phyloP scores from a whole-genome alignment of 1,284 basidiomycete genomes.

The Prillingera fragicola region DNA sequence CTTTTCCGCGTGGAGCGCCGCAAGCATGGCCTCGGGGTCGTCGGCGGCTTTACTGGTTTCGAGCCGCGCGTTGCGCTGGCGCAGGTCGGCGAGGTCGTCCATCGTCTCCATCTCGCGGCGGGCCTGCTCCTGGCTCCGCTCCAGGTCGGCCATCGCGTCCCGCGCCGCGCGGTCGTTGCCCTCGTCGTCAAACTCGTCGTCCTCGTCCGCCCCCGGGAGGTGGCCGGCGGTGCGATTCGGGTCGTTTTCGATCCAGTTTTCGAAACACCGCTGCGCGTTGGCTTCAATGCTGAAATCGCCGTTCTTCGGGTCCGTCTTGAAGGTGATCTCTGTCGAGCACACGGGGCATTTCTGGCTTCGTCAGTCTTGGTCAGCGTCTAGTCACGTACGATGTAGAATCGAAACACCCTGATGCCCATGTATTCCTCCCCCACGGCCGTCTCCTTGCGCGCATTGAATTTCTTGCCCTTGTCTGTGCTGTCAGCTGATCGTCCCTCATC shows the following conservation, averaged over 20 bases:
- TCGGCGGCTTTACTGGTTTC: constrained; percentile 64
- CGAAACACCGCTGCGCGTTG: constrained; percentile 89
- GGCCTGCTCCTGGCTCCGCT: constrained; percentile 83
- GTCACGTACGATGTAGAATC: constrained; percentile 48
- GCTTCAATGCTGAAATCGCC: constrained; percentile 90
- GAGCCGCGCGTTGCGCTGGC: constrained; percentile 74
- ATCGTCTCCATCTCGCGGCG: constrained; percentile 98
- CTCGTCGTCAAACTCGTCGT: constrained; percentile 57
- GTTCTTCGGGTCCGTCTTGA: constrained; percentile 99
- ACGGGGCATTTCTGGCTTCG: constrained; percentile 65
- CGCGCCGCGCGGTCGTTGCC: constrained; percentile 54
- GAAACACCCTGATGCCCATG: constrained; percentile 77
- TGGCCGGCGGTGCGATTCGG: constrained; percentile 30
- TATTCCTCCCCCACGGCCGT: constrained; percentile 96
- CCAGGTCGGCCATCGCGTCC: constrained; percentile 94
- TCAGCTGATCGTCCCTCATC: not conserved
- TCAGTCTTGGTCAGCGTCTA: constrained; percentile 17
- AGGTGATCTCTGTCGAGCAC: constrained; percentile 96
- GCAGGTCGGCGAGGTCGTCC: constrained; percentile 91
- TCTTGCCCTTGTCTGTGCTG: constrained; percentile 71
- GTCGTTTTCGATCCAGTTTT: constrained; percentile 50
- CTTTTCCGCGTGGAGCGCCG: constrained; percentile 35
- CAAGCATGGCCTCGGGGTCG: constrained; percentile 36
- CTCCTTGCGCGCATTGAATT: constrained; percentile 98
- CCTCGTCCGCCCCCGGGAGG: constrained; percentile 45